phyloP scores from a whole-genome alignment of 2,329 filamentous ascomycete genomes.

The Coniella lustricola region DNA sequence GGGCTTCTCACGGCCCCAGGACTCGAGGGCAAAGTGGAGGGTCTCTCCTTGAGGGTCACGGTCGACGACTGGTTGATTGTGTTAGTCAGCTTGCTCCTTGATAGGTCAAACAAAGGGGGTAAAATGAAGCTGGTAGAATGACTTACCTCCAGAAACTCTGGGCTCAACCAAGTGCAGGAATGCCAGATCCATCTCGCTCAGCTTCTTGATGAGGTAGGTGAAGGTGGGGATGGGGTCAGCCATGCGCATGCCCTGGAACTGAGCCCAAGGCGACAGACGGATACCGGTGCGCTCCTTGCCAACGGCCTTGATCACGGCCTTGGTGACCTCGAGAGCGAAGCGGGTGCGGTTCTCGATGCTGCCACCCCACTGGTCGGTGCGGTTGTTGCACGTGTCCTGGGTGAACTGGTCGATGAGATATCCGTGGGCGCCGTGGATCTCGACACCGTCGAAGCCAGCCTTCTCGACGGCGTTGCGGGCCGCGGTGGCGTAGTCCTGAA shows the following conservation, averaged over 20 bases:
- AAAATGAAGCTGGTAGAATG: conserved; percentile 24
- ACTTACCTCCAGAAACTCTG: conserved; percentile 35
- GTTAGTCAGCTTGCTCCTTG: background rate
- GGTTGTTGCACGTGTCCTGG: conserved; percentile 40
- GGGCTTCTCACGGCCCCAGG: conserved; percentile 27
- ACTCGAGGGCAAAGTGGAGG: conserved; percentile 23
- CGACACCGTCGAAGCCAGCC: conserved; percentile 64
- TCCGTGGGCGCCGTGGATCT: conserved; percentile 49
- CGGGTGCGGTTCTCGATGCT: conserved; percentile 46
- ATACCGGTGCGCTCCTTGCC: conserved; percentile 46
- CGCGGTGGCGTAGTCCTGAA: conserved; percentile 51
- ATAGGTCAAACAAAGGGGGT: conserved; percentile 15
- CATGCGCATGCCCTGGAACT: conserved; percentile 56
- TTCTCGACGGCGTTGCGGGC: conserved; percentile 47
- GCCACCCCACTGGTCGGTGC: conserved; percentile 49
- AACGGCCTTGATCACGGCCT: conserved; percentile 32
- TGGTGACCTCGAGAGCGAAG: conserved; percentile 42
- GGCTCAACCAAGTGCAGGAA: conserved; percentile 55
- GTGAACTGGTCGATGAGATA: conserved; percentile 61
- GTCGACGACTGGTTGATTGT: background rate
- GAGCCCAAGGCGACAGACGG: conserved; percentile 49
- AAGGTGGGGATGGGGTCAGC: conserved; percentile 52
- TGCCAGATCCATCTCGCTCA: conserved; percentile 45
- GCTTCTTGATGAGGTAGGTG: conserved; percentile 42
- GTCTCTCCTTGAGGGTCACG: conserved; percentile 9